Evolutionary conservation across 2,329 filamentous ascomycete genomes (phyloP), one percentile per base, ranked within the genome.

Genomic region (Aspergillus proliferans): DNA sequence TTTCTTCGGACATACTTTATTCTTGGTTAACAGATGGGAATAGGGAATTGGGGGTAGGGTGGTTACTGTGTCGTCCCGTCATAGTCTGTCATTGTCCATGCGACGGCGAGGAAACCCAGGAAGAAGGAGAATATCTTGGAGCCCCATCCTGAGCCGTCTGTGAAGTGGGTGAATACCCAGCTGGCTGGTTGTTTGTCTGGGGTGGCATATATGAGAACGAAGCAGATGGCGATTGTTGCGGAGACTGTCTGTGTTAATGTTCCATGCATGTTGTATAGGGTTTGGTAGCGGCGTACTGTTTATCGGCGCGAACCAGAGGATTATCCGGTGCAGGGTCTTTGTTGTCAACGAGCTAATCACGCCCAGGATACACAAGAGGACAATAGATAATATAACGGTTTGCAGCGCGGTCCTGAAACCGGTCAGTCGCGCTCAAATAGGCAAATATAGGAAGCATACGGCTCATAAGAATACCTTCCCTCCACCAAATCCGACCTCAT

Each of bases 291-390:
- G 14, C 69, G 49, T 68, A 80, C 78, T 77, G 58, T 84, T 85
- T 54, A 85, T 83, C 1, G 82, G 82, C 7, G 82, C 82, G 61
- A 85, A 85, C 80, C 81, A 85, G 8, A 81, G 65, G 43, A 85
- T 74, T 43, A 83, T 79, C 44, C 74, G 71, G 59, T 84, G 80
- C 10, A 85, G 69, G 47, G 71, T 76, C 56, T 76, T 78, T 0
- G 82, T 85, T 0, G 79, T 80, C 43, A 84, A 69, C 0, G 82
- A 85, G 64, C 81, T 84, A n/a, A 84, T 79, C 8, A 76, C 65
- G 2, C 79, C 82, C 65, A 79, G 78, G 39, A 76, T 55, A 47
- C 77, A 74, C 2, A 85, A 68, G 15, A 83, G 66, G 10, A 72
- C 67, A 47, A 84, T 78, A 0, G 81, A 75, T 8, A 84, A 67